phyloP scores from a whole-genome alignment of 2,329 filamentous ascomycete species.

The Decorospora gaudefroyi region DNA sequence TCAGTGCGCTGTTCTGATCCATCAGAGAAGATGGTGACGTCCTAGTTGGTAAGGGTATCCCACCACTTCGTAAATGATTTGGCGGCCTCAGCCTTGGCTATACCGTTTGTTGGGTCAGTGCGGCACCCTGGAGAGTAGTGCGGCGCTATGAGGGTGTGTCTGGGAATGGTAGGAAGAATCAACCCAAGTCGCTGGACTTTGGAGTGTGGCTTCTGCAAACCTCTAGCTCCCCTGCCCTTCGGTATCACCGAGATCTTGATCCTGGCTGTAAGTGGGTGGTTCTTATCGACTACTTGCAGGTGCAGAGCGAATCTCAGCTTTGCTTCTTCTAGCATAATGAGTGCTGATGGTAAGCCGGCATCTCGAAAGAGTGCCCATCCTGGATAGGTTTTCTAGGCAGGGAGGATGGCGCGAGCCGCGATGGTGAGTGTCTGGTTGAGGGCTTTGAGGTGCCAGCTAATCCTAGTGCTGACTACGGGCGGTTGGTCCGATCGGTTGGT shows the following conservation, averaged over 20 bases:
- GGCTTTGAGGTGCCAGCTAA: too few species aligned
- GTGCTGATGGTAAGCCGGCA: slow-evolving; percentile 3
- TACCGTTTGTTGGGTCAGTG: not conserved
- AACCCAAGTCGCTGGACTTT: not conserved
- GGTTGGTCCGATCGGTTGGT: too few species aligned
- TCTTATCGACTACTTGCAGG: not conserved
- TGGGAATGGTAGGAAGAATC: slow-evolving; percentile 3
- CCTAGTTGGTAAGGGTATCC: not conserved
- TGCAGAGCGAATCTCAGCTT: not conserved
- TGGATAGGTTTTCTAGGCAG: slow-evolving; percentile 2
- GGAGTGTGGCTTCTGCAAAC: not conserved
- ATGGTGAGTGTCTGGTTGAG: too few species aligned
- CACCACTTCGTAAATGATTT: not conserved
- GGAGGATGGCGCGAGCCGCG: slow-evolving; percentile 1
- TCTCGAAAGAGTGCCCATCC: slow-evolving; percentile 1
- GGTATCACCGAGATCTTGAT: not conserved
- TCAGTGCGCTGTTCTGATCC: slow-evolving; percentile 6
- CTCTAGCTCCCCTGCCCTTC: slow-evolving; percentile 1
- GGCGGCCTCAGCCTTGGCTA: not conserved
- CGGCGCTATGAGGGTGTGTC: not conserved
- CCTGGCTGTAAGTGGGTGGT: not conserved
- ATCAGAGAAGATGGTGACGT: slow-evolving; percentile 14
- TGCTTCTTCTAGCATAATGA: not conserved
- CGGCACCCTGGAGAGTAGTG: slow-evolving; percentile 6
- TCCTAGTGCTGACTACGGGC: too few species aligned